A percentile compares a stretch with the other conserved stretches of the same genome.
These are phyloP conservation scores for Leishmania tarentolae DNA, from an alignment of 208 protist species.

Conservation along the genomic window DNA sequence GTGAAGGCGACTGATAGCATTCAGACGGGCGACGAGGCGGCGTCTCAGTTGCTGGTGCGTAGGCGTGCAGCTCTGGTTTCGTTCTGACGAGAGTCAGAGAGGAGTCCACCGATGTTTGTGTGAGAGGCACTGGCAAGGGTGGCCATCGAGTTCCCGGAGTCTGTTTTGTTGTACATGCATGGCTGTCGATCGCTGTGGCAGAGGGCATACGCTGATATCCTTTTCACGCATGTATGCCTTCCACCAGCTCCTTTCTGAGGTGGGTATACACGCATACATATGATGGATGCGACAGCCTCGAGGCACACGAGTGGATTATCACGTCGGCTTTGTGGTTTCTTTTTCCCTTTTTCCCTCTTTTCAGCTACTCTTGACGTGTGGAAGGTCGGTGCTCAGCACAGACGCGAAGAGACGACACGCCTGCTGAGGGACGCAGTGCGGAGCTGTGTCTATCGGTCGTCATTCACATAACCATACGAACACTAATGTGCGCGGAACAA, in stretches of 20 bases:
- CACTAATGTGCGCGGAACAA: background rate
- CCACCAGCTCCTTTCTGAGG: background rate
- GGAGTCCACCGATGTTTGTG: background rate
- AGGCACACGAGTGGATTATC: background rate
- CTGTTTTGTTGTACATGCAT: background rate
- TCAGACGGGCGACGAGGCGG: constrained; percentile 17
- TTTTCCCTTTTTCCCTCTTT: background rate
- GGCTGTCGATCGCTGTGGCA: background rate
- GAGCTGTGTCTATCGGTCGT: background rate
- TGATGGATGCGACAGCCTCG: background rate
- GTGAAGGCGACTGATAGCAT: background rate
- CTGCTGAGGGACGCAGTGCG: background rate
- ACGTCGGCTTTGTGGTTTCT: background rate
- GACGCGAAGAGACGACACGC: background rate
- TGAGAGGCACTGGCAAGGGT: background rate
- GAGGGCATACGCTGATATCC: background rate
- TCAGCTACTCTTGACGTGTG: background rate
- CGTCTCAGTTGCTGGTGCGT: constrained; percentile 48
- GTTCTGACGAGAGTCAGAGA: constrained; percentile 32
- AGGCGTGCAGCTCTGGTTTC: constrained; percentile 46
- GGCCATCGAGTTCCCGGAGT: background rate
- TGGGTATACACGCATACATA: background rate
- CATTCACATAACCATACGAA: background rate
- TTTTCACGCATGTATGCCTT: background rate
- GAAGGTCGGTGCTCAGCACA: background rate